Base-by-base conservation (phyloP, 2,329 filamentous ascomycete genomes). In the Neodidymelliopsis sp. region DNA sequence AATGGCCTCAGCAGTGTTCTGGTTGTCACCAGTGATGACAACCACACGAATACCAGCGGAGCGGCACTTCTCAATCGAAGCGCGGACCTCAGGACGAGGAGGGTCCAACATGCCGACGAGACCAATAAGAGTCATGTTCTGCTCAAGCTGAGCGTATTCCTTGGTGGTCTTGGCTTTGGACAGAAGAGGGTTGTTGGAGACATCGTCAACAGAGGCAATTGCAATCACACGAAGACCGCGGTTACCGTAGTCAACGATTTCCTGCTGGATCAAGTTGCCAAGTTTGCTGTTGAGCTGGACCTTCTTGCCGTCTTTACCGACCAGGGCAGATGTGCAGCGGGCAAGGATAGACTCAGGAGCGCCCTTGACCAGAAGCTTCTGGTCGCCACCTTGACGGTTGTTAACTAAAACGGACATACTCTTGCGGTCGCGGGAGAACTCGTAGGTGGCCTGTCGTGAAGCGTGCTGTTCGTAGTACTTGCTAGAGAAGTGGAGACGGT, bases 11-110 rank as follows among this genome's bases (percentile, higher is more conserved):
- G 94, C 94, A 3, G 94, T 99, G 78, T 95, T 96, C 71, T 89
- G 91, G 78, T 96, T 99, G 77, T 99, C 94, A 67, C 94, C 94
- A 43, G 94, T 99, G 74, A 99, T 97, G 58, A 99, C 94, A 62
- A 99, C 91, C 38, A 99, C 91, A 54, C 94, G 89, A 65, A 99
- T 97, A 62, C 94, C 94, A 61, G 94, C 94, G 55, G 90, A 86
- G 74, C 88, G 90, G 77, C 94, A 99, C 74, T 96, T 89, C 68
- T 81, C 81, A 64, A 99, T 95, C 36, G 94, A 94, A 39, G 79
- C 82, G 41, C 89, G 84, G 9, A 97, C 94, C 77, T 99, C 94
- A 36, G 91, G 89, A 27, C 94, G 90, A 65, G 94, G 94, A 63
- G 94, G 94, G 72, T 99, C 94, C 69, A 97, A 82, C 94, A 99